Evolutionary conservation across 306 rosid genomes (phyloP).

Genomic region (Citrullus amarus): DNA sequence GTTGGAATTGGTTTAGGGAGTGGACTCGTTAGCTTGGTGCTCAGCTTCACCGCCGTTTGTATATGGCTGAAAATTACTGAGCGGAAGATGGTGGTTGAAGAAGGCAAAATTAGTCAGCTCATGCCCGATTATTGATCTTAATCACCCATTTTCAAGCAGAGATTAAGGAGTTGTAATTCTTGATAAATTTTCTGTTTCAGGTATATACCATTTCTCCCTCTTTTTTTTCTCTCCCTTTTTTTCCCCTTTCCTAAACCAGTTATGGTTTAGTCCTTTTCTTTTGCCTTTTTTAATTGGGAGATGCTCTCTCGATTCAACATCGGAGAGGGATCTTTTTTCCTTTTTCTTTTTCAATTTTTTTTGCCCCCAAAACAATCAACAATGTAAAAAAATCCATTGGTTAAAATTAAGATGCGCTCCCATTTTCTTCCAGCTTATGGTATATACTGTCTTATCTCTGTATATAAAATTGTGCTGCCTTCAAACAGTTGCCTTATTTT

Average conservation of each 20-base stretch:
- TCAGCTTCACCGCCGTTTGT: conserved; percentile 86
- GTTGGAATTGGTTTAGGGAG: conserved; percentile 95
- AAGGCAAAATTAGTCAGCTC: conserved; percentile 67
- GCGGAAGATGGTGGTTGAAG: conserved; percentile 58
- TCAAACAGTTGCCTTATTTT: neutral
- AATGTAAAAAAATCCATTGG: conserved; percentile 24
- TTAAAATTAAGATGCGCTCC: neutral
- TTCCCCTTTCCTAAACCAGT: neutral
- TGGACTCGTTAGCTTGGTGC: conserved; percentile 70
- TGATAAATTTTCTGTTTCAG: conserved; percentile 11
- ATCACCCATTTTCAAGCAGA: neutral
- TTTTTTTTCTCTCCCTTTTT: neutral
- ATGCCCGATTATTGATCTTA: conserved; percentile 77
- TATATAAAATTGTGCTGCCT: neutral
- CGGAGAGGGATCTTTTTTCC: neutral
- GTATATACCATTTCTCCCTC: conserved; percentile 12
- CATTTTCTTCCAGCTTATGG: neutral
- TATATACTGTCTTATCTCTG: neutral
- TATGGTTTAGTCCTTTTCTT: neutral
- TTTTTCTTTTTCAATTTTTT: conserved; percentile 1
- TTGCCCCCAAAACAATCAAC: conserved; percentile 15
- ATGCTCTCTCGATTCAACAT: neutral
- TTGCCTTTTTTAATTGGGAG: neutral
- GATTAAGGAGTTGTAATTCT: conserved; percentile 4
- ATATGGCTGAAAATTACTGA: conserved; percentile 84